Base-by-base conservation (phyloP, 441 rosid species). In the Biscutella laevigata region DNA sequence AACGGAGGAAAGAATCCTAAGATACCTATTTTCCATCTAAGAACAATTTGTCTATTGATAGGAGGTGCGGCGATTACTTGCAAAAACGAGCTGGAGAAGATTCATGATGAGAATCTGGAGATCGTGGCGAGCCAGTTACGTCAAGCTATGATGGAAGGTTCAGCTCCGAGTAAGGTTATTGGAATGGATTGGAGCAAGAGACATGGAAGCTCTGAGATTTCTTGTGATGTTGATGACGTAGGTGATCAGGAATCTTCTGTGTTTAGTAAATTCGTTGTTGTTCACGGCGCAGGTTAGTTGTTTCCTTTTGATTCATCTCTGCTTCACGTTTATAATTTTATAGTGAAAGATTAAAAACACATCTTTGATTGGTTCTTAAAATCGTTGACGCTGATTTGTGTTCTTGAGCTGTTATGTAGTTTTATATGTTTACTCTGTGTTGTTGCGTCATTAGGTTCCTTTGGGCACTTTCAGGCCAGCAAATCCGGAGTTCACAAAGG, bases 401-500 rank as follows among this genome's bases (percentile, higher is more conserved):
- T 11, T 30, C 32, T 59, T 34, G 51, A 40, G 36, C 39, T 56
- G 28, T 5, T 47, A 5, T 13, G 11, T 37, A 16, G 13, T 26
- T 37, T 16, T 8, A n/a, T 40, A 11, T 27, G 25, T 27, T 53
- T 40, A 27, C 19, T 9, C 4, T 8, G 26, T 61, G 4, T 1
- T 26, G n/a, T 13, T 53, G 62, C 48, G 61, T 30, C 30, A 54
- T 63, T 71, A 88, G 98, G 95, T 73, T 91, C 96, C 16, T 91
- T 91, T 69, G 98, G 98, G 45, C 96, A 91, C 58, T 91, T 88
- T 68, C 98, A 91, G 67, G 98, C 98, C 4, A 88, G 98, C 69
- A 77, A 70, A 74, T 91, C 96, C 4, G 94, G 89, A 29, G 95
- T 91, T 70, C 98, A 88, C 43, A 88, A 72, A 74, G 98, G 98